Percentiles rank a stretch among this genome's conserved stretches.
Evolutionary conservation across 1,139 yeast species (phyloP).

Genomic region (Scheffersomyces titani): DNA sequence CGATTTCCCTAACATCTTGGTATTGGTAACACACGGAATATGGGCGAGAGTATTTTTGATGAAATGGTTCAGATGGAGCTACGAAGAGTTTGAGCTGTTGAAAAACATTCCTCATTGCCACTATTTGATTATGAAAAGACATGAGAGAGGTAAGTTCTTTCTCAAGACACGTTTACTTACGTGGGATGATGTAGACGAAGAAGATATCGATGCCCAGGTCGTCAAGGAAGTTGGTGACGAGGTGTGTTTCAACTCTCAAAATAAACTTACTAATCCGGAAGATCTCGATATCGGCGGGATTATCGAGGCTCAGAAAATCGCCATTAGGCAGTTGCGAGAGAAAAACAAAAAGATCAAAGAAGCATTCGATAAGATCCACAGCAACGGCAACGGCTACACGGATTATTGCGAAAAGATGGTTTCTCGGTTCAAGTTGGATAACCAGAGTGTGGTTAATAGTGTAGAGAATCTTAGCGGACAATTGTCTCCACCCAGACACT

Average conservation of each 20-base stretch:
- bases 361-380: constrained; percentile 23
- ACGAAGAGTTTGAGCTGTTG: constrained; percentile 81
- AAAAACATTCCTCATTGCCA: constrained; percentile 84
- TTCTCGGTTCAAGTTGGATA: constrained; percentile 24
- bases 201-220: constrained; percentile 40
- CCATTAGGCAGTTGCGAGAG: constrained; percentile 36
- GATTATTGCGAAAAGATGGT: constrained; percentile 14
- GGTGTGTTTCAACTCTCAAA: constrained; percentile 41
- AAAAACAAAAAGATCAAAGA: constrained; percentile 41
- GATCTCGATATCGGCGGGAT: constrained; percentile 46
- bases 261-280: constrained; percentile 34
- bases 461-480: constrained; percentile 12
- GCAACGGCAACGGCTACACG: constrained; percentile 9
- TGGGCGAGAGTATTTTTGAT: constrained; percentile 90
- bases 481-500: not conserved
- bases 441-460: constrained; percentile 33
- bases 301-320: constrained; percentile 47
- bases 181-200: constrained; percentile 58
- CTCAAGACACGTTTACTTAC: constrained; percentile 57
- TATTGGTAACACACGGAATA: constrained; percentile 88
- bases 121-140: constrained; percentile 72
- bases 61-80: constrained; percentile 94
- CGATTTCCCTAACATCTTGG: constrained; percentile 70
- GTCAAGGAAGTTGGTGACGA: constrained; percentile 44
- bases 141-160: constrained; percentile 38